A percentile compares a stretch with the other conserved stretches of the same genome.
These are phyloP conservation scores for Aureoboletus auriporus DNA, from an alignment of 768 basidiomycete species.

Conservation along the genomic window DNA sequence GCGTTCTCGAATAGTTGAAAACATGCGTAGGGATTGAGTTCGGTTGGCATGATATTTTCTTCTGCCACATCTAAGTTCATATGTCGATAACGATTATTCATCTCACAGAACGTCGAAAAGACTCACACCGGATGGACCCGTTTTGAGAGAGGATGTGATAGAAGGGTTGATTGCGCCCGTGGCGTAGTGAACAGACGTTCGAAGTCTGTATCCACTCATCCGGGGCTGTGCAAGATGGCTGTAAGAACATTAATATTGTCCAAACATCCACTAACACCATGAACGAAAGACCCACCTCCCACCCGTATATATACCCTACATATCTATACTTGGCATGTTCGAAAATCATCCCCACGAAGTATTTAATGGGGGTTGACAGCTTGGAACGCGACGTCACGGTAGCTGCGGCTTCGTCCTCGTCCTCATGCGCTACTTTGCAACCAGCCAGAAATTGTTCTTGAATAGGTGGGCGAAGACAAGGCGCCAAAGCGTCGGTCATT, in stretches of 20 bases:
- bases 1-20: constrained; percentile 23
- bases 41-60: constrained; percentile 29
- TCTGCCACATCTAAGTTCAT: constrained; percentile 33
- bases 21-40: constrained; percentile 14
- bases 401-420: constrained; percentile 28
- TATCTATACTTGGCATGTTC: constrained; percentile 38
- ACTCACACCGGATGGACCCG: constrained; percentile 38
- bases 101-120: background rate
- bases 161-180: constrained; percentile 48
- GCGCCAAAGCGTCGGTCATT: constrained; percentile 35
- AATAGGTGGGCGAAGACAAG: constrained; percentile 24
- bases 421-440: constrained; percentile 30
- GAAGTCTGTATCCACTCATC: constrained; percentile 44
- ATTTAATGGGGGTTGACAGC: constrained; percentile 25
- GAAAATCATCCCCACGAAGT: constrained; percentile 51
- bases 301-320: constrained; percentile 42
- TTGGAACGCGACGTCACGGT: constrained; percentile 26
- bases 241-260: background rate
- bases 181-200: constrained; percentile 36
- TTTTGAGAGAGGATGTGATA: constrained; percentile 37
- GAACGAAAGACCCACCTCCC: constrained; percentile 38
- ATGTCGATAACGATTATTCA: background rate
- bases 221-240: constrained; percentile 35
- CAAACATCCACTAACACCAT: background rate
- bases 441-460: constrained; percentile 26